These are phyloP conservation scores for Rhodotorula sp. DNA, from an alignment of 1,284 basidiomycete species.

Conservation along the genomic window DNA sequence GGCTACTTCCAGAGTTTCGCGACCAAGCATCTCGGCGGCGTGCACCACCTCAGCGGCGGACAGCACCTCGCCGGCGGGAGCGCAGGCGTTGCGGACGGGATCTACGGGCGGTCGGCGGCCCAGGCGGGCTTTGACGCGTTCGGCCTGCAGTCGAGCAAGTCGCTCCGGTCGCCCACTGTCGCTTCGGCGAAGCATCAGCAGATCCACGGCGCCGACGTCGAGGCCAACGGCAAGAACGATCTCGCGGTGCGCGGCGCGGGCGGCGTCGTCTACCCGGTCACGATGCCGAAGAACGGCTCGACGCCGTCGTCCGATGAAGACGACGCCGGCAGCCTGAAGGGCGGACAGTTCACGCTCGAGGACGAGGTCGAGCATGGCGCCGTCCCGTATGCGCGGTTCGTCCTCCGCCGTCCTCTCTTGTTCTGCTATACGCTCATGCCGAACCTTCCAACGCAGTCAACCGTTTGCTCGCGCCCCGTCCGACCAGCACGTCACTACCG, in stretches of 20 bases:
- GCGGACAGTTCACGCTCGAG: background rate
- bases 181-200: too few species aligned
- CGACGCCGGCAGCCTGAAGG: background rate
- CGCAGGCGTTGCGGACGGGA: background rate
- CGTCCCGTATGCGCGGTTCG: background rate
- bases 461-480: too few species aligned
- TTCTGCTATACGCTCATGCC: background rate
- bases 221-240: background rate
- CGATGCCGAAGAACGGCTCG: background rate
- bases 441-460: too few species aligned
- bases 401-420: background rate
- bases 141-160: background rate
- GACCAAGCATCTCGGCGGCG: background rate
- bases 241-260: background rate
- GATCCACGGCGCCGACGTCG: background rate
- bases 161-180: background rate
- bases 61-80: background rate
- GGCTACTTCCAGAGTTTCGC: slow-evolving; percentile 6
- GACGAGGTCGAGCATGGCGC: background rate
- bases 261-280: background rate
- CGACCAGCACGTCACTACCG: too few species aligned
- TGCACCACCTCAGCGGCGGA: background rate
- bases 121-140: background rate
- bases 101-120: background rate
- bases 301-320: background rate